These are phyloP conservation scores for Cryptococcus hybrid DNA, from an alignment of 1,284 basidiomycete species.

Conservation along the genomic window DNA sequence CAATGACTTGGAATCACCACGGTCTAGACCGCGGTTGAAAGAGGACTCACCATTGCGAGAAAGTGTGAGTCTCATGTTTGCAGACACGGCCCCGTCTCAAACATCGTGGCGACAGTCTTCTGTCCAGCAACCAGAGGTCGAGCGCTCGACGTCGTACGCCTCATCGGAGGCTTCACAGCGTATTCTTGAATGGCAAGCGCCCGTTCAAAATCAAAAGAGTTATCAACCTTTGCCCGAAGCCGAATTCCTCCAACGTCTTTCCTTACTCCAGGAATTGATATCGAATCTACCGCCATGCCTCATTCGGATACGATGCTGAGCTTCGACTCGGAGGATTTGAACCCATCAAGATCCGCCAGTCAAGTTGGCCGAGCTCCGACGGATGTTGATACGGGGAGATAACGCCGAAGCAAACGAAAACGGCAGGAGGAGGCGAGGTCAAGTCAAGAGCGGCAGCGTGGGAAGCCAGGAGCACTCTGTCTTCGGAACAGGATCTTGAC, in stretches of 20 bases:
- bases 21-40: background rate
- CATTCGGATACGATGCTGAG: conserved; percentile 27
- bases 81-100: background rate
- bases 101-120: background rate
- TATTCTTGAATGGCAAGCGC: conserved; percentile 36
- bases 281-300: conserved; percentile 3
- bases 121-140: background rate
- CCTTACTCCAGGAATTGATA: background rate
- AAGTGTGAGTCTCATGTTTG: conserved; percentile 27
- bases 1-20: conserved; percentile 8
- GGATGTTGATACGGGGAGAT: background rate
- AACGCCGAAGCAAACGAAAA: conserved; percentile 13
- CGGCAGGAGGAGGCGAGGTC: background rate
- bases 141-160: conserved; percentile 1
- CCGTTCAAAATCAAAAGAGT: conserved; percentile 16
- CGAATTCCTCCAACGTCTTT: conserved; percentile 9
- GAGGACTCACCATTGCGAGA: background rate
- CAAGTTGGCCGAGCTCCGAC: conserved; percentile 28
- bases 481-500: conserved; percentile 1
- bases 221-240: conserved; percentile 27
- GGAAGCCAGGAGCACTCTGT: background rate
- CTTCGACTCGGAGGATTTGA: conserved; percentile 44
- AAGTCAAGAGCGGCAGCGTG: background rate
- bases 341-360: conserved; percentile 46
- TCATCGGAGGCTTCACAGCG: conserved; percentile 11